Base-by-base conservation (phyloP, 768 basidiomycete species). In the Hericium rajendrae region DNA sequence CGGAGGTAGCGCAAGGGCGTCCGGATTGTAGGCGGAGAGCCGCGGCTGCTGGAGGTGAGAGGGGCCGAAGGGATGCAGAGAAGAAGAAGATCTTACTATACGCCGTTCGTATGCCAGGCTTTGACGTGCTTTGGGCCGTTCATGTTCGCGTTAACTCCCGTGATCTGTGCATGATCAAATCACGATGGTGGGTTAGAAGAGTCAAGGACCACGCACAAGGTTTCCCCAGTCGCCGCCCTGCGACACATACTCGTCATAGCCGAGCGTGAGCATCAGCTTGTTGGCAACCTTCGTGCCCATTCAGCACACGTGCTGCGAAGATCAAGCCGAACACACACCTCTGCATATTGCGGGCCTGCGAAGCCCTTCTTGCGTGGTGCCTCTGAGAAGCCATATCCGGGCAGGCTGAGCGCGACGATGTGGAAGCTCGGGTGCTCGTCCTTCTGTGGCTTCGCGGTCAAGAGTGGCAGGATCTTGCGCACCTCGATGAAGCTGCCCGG, bases 181-280 rank as follows among this genome's bases (percentile, higher is more conserved):
- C 12, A 16, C 28, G 38, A 15, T 28, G 37, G 10, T 38, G 16
- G 9, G 40, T 15, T 43, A 43, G 41, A 18, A 13, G 13, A 43
- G 12, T 15, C 1, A 43, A 41, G 12, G 40, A 43, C 15, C 12
- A 26, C 65, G 38, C 59, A 77, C 75, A 15, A 66, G 18, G 22
- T 63, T 67, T 5, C 79, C 78, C 76, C 73, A 78, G 59, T 79
- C 78, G 12, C 78, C 78, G n/a, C 76, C 78, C 67, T 78, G 77
- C 0, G 73, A 72, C 0, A 76, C 76, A 76, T 64, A 66, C 48
- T 61, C 55, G 4, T 59, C 28, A 55, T 70, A 70, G 3, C 69
- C 69, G 15, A 70, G 56, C 2, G 62, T 54, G 2, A 67, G 20
- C 62, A 67, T 59, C 18, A 61, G 26, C 20, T 62, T 64, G 53